Base-by-base conservation (phyloP, 176 grass and related monocot species). In the Otatea glauca region DNA sequence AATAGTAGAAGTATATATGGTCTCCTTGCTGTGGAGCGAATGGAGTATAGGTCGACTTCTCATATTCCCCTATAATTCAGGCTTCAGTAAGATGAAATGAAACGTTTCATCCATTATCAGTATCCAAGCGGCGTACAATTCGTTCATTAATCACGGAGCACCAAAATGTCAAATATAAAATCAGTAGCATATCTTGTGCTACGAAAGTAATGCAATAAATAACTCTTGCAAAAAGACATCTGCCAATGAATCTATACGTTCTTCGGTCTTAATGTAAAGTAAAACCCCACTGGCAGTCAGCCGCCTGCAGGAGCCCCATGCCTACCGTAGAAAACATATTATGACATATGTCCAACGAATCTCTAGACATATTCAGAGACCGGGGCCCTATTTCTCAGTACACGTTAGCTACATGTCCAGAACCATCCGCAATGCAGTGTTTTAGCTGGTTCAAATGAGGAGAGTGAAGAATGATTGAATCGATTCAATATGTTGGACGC, bases 301-400 rank as follows among this genome's bases (percentile, higher is more conserved):
- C 80, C 29, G 70, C 53, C 29, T n/a, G n/a, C n/a, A 38, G 49
- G 20, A 39, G 21, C 3, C 11, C 27, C 75, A 63, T 73, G 21
- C 45, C 45, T 13, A 23, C 10, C 45, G 58, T 64, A 43, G 9
- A 49, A 55, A 80, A 16, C 24, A 11, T 87, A 13, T 47, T 69
- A 41, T 38, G 68, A n/a, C 27, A 61, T 70, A 75, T 68, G 50
- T 85, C 82, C 82, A 67, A 65, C 60, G 69, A 68, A 61, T 21
- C 12, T 14, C 45, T 15, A 85, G 76, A 81, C 69, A 61, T 75
- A 81, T 89, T 85, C 70, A 81, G 76, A 68, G 77, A 70, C 77
- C 12, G 37, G 83, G 77, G 61, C 83, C 63, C 63, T 1, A 3
- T 35, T 63, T 41, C 16, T 20, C 50, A 6, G 41, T 50, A 38